Conservation (phyloP, 371 early-diverging fungal species). For the Coemansia sp. region DNA sequence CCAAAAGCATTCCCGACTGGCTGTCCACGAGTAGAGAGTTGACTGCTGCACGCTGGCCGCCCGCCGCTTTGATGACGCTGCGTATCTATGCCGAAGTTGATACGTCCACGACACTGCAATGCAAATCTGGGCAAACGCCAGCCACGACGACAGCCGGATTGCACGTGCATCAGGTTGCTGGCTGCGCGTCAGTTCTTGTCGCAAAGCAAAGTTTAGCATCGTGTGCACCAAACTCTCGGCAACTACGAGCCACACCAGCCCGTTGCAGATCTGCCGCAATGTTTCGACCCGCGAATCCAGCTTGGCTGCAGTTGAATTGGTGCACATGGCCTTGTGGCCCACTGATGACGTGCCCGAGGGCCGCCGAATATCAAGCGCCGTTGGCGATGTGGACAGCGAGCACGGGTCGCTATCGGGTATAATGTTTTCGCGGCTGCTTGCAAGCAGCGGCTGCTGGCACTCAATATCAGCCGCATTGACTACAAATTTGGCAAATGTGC, state of each 20-base stretch:
- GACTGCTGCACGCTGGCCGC: constrained; percentile 8
- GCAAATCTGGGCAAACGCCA: constrained; percentile 41
- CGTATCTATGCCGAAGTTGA: constrained; percentile 25
- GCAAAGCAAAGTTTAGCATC: constrained; percentile 42
- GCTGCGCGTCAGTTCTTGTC: constrained; percentile 34
- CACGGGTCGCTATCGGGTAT: neutral
- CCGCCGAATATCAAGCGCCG: constrained; percentile 3
- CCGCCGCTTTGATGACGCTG: constrained; percentile 1
- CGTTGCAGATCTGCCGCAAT: constrained; percentile 28
- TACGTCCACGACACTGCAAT: constrained; percentile 24
- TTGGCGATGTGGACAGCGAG: constrained; percentile 18
- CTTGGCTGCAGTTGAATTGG: neutral
- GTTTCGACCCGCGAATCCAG: neutral
- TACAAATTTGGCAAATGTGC: constrained; percentile 3
- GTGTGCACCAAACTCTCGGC: constrained; percentile 41
- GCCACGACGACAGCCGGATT: constrained; percentile 16
- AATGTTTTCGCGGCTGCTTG: neutral
- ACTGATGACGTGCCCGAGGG: neutral
- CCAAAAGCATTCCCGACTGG: constrained; percentile 41
- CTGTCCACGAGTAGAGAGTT: constrained; percentile 15
- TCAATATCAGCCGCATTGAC: constrained; percentile 15
- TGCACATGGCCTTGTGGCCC: neutral
- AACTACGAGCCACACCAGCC: constrained; percentile 24
- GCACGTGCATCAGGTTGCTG: constrained; percentile 10
- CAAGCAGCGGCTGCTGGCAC: constrained; percentile 11